Percentiles rank a stretch among this genome's conserved stretches.
Conservation (phyloP, 2,329 filamentous ascomycete species). For the Exophiala calicioides region DNA sequence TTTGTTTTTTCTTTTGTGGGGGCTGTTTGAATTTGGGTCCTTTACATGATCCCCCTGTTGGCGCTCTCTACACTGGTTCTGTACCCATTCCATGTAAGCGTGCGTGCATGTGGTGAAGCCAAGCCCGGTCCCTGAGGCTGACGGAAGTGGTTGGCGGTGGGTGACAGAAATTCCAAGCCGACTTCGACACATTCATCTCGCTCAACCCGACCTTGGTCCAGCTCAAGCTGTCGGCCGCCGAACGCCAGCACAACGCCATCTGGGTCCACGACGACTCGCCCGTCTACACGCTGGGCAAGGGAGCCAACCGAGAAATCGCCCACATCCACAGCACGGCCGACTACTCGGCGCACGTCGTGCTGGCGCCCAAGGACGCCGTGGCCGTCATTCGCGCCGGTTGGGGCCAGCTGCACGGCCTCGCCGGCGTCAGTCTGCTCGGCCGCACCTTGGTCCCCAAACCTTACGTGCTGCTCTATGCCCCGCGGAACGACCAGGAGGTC, state of each 20-base stretch:
- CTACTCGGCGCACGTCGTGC: constrained; percentile 73
- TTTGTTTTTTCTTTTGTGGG: not conserved
- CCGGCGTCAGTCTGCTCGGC: constrained; percentile 49
- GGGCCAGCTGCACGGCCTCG: constrained; percentile 66
- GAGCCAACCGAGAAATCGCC: constrained; percentile 68
- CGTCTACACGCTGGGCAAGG: constrained; percentile 3
- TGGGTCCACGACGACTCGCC: constrained; percentile 3
- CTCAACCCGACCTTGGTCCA: constrained; percentile 6
- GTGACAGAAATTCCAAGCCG: constrained; percentile 6
- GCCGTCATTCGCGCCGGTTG: constrained; percentile 72
- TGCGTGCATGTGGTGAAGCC: no score
- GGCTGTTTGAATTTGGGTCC: no score
- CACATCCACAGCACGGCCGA: constrained; percentile 74
- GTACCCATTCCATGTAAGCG: no score
- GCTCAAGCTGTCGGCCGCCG: constrained; percentile 6
- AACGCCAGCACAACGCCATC: constrained; percentile 7
- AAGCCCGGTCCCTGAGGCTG: no score
- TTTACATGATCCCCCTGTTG: no score
- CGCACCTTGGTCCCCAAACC: constrained; percentile 1
- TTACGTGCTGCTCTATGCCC: constrained; percentile 74
- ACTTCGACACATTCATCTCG: constrained; percentile 1
- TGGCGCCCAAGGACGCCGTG: constrained; percentile 76
- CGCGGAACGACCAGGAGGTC: constrained; percentile 67
- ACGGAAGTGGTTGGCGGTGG: not conserved
- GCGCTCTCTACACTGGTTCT: no score